Conservation (phyloP, 2,329 filamentous ascomycete species). For the Cytospora piceicola region DNA sequence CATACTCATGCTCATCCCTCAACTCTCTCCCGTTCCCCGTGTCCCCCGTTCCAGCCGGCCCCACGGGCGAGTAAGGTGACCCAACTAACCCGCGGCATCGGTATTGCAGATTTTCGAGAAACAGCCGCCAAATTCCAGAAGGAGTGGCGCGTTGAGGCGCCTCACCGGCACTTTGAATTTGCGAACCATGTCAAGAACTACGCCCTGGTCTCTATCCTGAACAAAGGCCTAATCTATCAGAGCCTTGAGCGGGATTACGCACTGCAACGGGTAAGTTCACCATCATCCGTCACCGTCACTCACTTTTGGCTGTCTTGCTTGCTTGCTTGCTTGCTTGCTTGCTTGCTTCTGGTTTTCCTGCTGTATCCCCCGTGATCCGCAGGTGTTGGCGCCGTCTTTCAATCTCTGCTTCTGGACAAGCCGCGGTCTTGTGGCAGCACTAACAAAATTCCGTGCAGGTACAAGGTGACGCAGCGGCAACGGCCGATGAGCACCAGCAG, state of each 20-base stretch:
- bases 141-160: conserved; percentile 67
- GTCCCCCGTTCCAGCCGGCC: conserved; percentile 11
- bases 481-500: conserved; percentile 51
- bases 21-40: neutral
- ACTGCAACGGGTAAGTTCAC: conserved; percentile 51
- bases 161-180: conserved; percentile 66
- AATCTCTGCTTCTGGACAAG: conserved; percentile 26
- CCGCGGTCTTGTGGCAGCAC: conserved; percentile 36
- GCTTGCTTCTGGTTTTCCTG: neutral
- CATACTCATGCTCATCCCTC: conserved; percentile 6
- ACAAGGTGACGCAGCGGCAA: conserved; percentile 51
- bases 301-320: conserved; percentile 17
- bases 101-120: conserved; percentile 64
- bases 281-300: conserved; percentile 5
- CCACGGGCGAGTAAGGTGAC: conserved; percentile 26
- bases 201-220: conserved; percentile 65
- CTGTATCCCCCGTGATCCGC: conserved; percentile 9
- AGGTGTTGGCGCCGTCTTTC: conserved; percentile 21
- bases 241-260: conserved; percentile 61
- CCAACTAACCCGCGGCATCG: conserved; percentile 40
- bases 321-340: no score
- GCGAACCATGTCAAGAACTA: conserved; percentile 68
- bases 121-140: conserved; percentile 70
- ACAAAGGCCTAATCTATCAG: conserved; percentile 66
- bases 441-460: conserved; percentile 52